phyloP scores from a whole-genome alignment of 768 basidiomycete species.

The Leccinum fibrillosum region DNA sequence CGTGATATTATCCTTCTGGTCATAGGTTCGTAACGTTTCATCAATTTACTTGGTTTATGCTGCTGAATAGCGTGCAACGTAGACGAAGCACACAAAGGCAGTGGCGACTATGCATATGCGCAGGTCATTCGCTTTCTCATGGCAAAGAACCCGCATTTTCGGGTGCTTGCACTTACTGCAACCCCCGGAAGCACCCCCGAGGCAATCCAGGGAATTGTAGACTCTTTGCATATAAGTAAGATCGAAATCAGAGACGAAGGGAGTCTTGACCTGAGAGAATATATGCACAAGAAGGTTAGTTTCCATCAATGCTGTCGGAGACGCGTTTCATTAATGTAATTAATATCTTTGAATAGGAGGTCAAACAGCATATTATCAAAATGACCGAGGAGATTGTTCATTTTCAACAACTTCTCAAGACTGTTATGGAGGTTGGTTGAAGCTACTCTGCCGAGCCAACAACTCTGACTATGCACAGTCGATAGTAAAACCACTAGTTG shows the following conservation, averaged over 20 bases:
- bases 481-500: conserved; percentile 35
- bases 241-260: conserved; percentile 94
- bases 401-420: conserved; percentile 64
- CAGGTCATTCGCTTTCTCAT: conserved; percentile 86
- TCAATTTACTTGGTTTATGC: neutral
- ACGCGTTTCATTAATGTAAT: neutral
- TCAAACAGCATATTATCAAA: conserved; percentile 73
- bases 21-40: conserved; percentile 53
- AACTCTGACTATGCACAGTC: conserved; percentile 21
- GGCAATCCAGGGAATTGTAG: conserved; percentile 87
- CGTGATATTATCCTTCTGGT: conserved; percentile 83
- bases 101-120: conserved; percentile 90
- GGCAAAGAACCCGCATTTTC: conserved; percentile 92
- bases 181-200: conserved; percentile 88
- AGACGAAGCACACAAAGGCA: conserved; percentile 97
- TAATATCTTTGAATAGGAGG: conserved; percentile 42
- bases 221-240: conserved; percentile 88
- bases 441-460: neutral
- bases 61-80: conserved; percentile 4
- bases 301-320: neutral
- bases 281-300: conserved; percentile 82
- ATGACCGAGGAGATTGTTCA: conserved; percentile 66
- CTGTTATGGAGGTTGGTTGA: conserved; percentile 67
- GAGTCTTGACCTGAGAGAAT: conserved; percentile 81
- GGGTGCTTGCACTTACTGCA: conserved; percentile 90